A percentile compares a stretch with the other conserved stretches of the same genome.
These are phyloP conservation scores for Thinopyrum elongatum DNA, from an alignment of 176 grass and related monocot genomes.

Conservation along the genomic window DNA sequence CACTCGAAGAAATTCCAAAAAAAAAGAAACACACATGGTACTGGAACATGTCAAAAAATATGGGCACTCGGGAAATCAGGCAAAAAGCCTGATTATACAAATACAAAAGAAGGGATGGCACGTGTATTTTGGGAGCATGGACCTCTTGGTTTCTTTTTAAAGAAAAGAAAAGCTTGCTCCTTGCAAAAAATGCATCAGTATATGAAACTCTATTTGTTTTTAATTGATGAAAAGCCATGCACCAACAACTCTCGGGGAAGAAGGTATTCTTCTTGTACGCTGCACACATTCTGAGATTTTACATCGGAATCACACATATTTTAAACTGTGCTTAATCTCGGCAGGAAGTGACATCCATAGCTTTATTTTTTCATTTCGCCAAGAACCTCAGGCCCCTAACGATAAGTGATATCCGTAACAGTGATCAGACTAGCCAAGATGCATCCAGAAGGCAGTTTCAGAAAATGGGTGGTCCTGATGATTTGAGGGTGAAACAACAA, in stretches of 20 bases:
- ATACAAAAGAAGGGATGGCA: neutral
- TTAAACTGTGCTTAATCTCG: neutral
- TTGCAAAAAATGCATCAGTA: too few relatives aligned
- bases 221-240: neutral
- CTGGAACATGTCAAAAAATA: neutral
- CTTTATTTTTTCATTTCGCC: neutral
- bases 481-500: too few relatives aligned
- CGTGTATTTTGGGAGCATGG: neutral
- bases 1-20: neutral
- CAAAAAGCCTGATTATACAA: neutral
- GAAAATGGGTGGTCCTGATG: too few relatives aligned
- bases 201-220: neutral
- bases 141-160: too few relatives aligned
- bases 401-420: too few relatives aligned
- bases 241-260: neutral
- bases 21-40: neutral
- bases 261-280: neutral
- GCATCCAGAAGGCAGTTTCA: too few relatives aligned
- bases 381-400: neutral
- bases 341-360: too few relatives aligned
- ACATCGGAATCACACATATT: neutral
- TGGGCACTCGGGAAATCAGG: neutral
- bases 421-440: too few relatives aligned
- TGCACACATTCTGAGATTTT: neutral
- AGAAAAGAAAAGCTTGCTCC: too few relatives aligned